Conservation (phyloP, 768 basidiomycete species). For the Boletus speciosus region DNA sequence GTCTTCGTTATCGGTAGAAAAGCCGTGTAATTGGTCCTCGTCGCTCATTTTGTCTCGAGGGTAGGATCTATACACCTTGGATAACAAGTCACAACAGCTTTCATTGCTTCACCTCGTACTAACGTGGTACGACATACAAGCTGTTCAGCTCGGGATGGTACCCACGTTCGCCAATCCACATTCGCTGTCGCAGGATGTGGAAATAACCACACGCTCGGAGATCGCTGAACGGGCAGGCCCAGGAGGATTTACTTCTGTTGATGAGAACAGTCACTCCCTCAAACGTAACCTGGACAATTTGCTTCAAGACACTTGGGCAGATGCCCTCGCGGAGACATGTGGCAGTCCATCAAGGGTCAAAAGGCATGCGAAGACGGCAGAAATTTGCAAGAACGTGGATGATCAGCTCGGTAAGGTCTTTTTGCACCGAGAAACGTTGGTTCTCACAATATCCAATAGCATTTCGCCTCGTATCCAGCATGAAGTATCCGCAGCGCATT, state of each 20-base stretch:
- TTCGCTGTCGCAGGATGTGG: constrained; percentile 31
- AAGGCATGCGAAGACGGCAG: constrained; percentile 6
- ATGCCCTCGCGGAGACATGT: constrained; percentile 2
- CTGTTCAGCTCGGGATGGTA: constrained; percentile 19
- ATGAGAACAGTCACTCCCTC: constrained; percentile 11
- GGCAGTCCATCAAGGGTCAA: background rate
- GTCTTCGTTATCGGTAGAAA: constrained; percentile 72
- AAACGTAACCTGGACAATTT: constrained; percentile 21
- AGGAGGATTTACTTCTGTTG: background rate
- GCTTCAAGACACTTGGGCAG: constrained; percentile 22
- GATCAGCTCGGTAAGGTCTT: background rate
- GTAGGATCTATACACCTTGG: background rate
- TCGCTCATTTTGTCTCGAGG: constrained; percentile 19
- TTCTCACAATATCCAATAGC: constrained; percentile 25
- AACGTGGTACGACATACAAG: background rate
- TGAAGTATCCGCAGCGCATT: constrained; percentile 32
- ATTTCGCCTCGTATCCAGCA: constrained; percentile 48
- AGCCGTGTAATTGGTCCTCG: constrained; percentile 61
- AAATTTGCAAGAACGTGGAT: background rate
- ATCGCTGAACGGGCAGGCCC: constrained; percentile 13
- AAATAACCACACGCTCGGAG: constrained; percentile 37
- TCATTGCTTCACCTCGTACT: background rate
- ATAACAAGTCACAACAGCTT: constrained; percentile 23
- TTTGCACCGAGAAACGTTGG: background rate
- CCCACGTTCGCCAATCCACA: constrained; percentile 50